Base-by-base conservation (phyloP, 73 alveolate species). In the Paraurostyla sp. region DNA sequence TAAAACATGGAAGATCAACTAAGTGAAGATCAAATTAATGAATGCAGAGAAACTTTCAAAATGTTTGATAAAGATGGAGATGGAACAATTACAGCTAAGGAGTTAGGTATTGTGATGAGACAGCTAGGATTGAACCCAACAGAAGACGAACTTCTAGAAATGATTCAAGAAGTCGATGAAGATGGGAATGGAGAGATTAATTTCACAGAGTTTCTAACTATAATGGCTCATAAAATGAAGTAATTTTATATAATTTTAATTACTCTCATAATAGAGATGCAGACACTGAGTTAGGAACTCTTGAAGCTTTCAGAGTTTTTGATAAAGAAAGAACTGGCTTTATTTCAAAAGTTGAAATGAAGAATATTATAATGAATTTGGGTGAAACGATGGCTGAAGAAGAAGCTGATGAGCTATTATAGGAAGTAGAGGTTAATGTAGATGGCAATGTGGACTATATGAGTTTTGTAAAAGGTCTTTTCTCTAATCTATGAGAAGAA, bases 61-160 rank as follows among this genome's bases (percentile, higher is more conserved):
- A 46, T 92, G 62, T 89, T 94, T 68, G 98, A 94, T 76, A 71
- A 76, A 48, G 96, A 94, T 71, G 94, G 89, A 71, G 93, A 89
- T 71, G 98, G 98, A n/a, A 84, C 94, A 42, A 91, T 94, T 29
- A 80, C 96, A 29, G 51, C 59, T 11, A 92, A 92, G 85, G 98
- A 94, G 84, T 87, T 95, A 42, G 93, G 95, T 0, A 87, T 73
- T 23, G 93, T 95, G 52, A 76, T 95, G 94, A 80, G 93, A 33
- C 38, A 50, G 41, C 76, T 90, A 23, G 96, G 98, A 15, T 59
- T 52, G 63, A 89, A 89, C 57, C 94, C 95, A 0, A 71, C 98
- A 42, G 97, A 90, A 46, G 92, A 92, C 35, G 98, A 89, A 80
- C 62, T 92, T n/a, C 36, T 63, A 48, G 96, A 94, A 57, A 92